Base-by-base conservation (phyloP, 1,284 basidiomycete genomes). In the Paramarasmius palmivorus region DNA sequence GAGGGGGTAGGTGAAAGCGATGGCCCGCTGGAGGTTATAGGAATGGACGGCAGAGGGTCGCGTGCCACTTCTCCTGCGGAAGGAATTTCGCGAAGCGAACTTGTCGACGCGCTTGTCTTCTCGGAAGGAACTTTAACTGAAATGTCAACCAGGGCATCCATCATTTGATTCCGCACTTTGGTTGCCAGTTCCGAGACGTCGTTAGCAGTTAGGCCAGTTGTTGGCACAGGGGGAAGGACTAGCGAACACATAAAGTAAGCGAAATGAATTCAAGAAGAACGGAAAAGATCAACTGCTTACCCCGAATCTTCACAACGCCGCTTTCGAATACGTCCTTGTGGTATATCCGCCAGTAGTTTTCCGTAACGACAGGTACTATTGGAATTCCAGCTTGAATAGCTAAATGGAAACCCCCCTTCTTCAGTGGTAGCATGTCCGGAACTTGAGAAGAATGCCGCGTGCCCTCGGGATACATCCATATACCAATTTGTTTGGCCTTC, bases 341-440 rank as follows among this genome's bases (percentile, higher is more conserved):
- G 71, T 96, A 97, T 54, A 96, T 63, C 56, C 83, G 76, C 82
- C 91, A 90, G 69, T 98, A 98, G 71, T 98, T 98, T 73, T 99
- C 95, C 60, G 88, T 89, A 0, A 99, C 89, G 50, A 99, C 83
- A 8, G 96, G 95, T 15, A 94, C 82, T 61, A 99, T 88, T 5
- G 95, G 94, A 41, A 96, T 79, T 20, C 88, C 88, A 6, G 89
- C 88, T 71, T 97, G 89, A 14, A 98, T 79, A 12, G 97, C 96
- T 35, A 98, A 81, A 67, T 99, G 94, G 80, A 99, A 99, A 0
- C 95, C 95, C 37, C 97, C 97, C 73, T 98, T 99, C 77, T 99
- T 99, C 76, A 99, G 91, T 0, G 93, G 90, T 2, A 94, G 78
- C 65, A 98, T 71, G 32, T 81, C 78, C 7, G 87, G 80, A 41